Base-by-base conservation (phyloP, 2,329 filamentous ascomycete genomes). In the Akanthomyces muscarius region DNA sequence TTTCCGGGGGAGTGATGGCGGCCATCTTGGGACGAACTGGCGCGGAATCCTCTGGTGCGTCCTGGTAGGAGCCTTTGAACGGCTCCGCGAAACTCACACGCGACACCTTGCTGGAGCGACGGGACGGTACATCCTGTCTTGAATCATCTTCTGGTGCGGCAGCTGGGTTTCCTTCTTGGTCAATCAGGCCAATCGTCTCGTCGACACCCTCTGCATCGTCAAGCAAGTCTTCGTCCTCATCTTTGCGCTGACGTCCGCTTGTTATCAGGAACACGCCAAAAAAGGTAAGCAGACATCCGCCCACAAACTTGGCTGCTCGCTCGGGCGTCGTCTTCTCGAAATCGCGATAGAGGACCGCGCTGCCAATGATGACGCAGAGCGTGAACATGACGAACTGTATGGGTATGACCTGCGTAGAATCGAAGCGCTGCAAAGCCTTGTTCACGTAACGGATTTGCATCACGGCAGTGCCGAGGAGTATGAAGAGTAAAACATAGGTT, bases 371-470 rank as follows among this genome's bases (percentile, higher is more conserved):
- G 66, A 98, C 95, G 6, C 91, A 96, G 8, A 99, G 82, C 0
- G 95, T 99, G 74, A 99, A 99, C 66, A 96, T 85, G 56, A 99
- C 95, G 70, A 99, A 99, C 71, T 99, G 95, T 16, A 95, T 95
- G 0, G 95, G 95, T 66, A 99, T 99, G 68, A 99, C 95, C 74
- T 97, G 92, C 0, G 95, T 99, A 7, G 95, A 97, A 75, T 97
- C 92, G 78, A 98, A 99, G 53, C 91, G 87, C 73, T 97, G 93
- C 59, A 99, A 81, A 1, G 84, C 83, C 68, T 84, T 90, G 78
- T 98, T 99, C 73, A 99, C 85, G 73, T 98, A 99, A 72, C 92
- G 94, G 69, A 99, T 94, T 77, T 99, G 95, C 89, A 98, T 92
- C 64, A 99, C 81, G 7, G 95, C 95, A 1, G 94, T 98, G 52